Evolutionary conservation across 169 alveolate species (phyloP).

Genomic region (Plasmodium berghei): DNA sequence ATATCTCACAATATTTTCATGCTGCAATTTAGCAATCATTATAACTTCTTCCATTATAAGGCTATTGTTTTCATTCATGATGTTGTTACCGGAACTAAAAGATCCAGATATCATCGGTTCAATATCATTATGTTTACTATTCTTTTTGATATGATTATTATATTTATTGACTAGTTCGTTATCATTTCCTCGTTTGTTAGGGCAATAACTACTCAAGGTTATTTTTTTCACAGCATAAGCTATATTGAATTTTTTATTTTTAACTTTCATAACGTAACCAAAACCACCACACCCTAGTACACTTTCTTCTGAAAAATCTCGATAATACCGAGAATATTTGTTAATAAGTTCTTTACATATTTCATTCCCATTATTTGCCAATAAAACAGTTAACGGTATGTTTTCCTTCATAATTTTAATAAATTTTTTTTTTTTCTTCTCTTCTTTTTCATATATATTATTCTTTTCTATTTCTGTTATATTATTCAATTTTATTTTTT

Average conservation of each 20-base stretch:
- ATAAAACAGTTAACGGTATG: slow-evolving; percentile 36
- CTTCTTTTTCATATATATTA: slow-evolving; percentile 35
- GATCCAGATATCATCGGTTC: too few relatives aligned
- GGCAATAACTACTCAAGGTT: slow-evolving; percentile 16
- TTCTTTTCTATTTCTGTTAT: background rate
- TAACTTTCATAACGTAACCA: slow-evolving; percentile 89
- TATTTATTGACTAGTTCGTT: slow-evolving; percentile 15
- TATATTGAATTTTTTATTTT: slow-evolving; percentile 79
- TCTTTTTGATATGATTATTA: too few relatives aligned
- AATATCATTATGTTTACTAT: too few relatives aligned
- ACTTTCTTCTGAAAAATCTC: slow-evolving; percentile 85
- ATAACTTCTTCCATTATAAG: slow-evolving; percentile 87
- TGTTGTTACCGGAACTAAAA: slow-evolving; percentile 36
- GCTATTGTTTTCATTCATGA: slow-evolving; percentile 77
- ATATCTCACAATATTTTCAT: slow-evolving; percentile 88
- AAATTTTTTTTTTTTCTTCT: slow-evolving; percentile 36
- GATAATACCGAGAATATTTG: slow-evolving; percentile 82
- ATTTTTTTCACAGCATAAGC: slow-evolving; percentile 87
- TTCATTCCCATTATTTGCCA: slow-evolving; percentile 62
- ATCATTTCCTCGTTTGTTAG: background rate
- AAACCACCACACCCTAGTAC: slow-evolving; percentile 89
- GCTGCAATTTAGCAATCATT: slow-evolving; percentile 88
- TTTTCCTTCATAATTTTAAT: slow-evolving; percentile 59
- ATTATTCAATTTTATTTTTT: background rate
- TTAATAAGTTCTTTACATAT: slow-evolving; percentile 58